Percentiles rank a stretch among this genome's conserved stretches.
These are phyloP conservation scores for Erodium trifolium DNA, from an alignment of 441 rosid species.

Conservation along the genomic window DNA sequence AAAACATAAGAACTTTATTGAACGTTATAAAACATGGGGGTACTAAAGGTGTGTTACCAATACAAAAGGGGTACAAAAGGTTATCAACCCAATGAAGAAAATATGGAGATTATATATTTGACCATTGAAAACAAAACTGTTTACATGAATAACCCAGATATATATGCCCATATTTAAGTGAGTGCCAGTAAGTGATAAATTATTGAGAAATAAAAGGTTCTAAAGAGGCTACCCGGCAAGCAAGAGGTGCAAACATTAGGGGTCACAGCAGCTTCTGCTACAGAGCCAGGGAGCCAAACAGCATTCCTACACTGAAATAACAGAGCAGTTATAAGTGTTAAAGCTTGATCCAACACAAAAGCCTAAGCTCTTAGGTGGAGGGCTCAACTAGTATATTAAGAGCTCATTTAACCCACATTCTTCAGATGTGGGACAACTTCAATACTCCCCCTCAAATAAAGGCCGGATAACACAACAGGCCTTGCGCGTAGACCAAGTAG, in stretches of 20 bases:
- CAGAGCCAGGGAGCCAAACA: slow-evolving; percentile 92
- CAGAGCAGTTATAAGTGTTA: slow-evolving; percentile 14
- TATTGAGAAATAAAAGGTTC: slow-evolving; percentile 9
- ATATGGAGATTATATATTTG: background rate
- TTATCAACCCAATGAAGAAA: background rate
- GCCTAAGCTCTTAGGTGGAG: background rate
- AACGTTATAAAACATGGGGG: no score
- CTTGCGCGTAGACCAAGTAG: no score
- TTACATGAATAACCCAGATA: background rate
- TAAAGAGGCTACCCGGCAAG: slow-evolving; percentile 54
- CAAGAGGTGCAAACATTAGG: slow-evolving; percentile 65
- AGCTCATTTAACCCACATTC: no score
- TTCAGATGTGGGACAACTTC: no score
- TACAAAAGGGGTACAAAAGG: no score
- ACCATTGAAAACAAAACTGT: background rate
- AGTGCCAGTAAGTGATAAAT: background rate
- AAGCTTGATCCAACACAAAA: slow-evolving; percentile 1
- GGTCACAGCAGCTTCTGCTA: slow-evolving; percentile 77
- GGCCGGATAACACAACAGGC: no score
- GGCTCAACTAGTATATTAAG: background rate
- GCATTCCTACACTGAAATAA: slow-evolving; percentile 76
- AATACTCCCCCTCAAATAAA: no score
- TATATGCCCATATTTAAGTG: slow-evolving; percentile 1
- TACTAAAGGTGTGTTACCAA: no score
- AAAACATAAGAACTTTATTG: no score